Evolutionary conservation across 768 basidiomycete genomes (phyloP).

Genomic region (Hygrophorus russula): DNA sequence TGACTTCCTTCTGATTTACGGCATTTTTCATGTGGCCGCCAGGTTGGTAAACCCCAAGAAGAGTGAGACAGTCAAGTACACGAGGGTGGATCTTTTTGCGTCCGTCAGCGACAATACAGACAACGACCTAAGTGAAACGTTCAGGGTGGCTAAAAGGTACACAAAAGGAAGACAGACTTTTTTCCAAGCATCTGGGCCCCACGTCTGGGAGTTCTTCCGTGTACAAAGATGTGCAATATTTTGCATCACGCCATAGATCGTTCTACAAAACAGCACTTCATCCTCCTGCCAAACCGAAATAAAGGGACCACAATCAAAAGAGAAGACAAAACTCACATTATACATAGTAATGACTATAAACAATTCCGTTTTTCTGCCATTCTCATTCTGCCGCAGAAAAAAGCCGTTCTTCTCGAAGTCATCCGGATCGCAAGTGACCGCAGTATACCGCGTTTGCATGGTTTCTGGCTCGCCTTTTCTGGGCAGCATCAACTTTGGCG

Average conservation of each 20-base stretch:
- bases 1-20: conserved; percentile 63
- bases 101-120: conserved; percentile 87
- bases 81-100: conserved; percentile 74
- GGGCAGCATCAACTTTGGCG: conserved; percentile 72
- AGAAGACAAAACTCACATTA: conserved; percentile 44
- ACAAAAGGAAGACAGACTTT: conserved; percentile 39
- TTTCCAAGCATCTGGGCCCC: conserved; percentile 96
- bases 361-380: conserved; percentile 72
- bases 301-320: conserved; percentile 4
- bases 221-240: conserved; percentile 75
- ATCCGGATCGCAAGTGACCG: conserved; percentile 90
- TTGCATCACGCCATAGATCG: conserved; percentile 90
- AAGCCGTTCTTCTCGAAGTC: conserved; percentile 80
- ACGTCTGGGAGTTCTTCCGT: conserved; percentile 84
- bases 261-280: conserved; percentile 85
- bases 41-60: conserved; percentile 85
- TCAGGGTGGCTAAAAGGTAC: neutral
- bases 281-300: conserved; percentile 44
- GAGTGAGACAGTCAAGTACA: conserved; percentile 79
- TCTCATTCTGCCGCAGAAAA: conserved; percentile 75
- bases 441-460: conserved; percentile 68
- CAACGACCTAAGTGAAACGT: conserved; percentile 52
- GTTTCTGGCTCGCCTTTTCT: conserved; percentile 63
- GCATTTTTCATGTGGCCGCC: conserved; percentile 48
- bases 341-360: conserved; percentile 97